Evolutionary conservation across 768 basidiomycete species (phyloP), one percentile per base, ranked within the genome.

Genomic region (Gloeostereum incarnatum): DNA sequence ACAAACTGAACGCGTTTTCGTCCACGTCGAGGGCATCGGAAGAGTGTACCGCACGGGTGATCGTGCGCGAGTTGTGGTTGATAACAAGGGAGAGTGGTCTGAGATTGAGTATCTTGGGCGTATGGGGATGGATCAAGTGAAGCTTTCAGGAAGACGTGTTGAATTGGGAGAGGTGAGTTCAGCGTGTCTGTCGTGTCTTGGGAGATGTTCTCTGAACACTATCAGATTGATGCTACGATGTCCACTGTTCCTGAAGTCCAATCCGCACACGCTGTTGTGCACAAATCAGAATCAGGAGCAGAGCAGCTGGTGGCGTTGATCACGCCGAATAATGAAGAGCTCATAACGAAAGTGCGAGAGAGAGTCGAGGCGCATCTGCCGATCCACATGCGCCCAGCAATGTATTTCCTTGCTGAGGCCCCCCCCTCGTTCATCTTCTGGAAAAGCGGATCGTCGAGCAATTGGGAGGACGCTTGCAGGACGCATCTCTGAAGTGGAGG

Each of bases 1-100:
- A 16, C 52, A 57, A 31, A 57, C 53, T 7, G 48, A 36, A 6
- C 24, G 31, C 11, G 48, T 45, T 1, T 59, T 59, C 45, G 40
- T 59, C 6, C 35, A 52, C 5, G 37, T 54, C 14, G 47, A 46
- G 2, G 52, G 55, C 1, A 40, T 40, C 17, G 57, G 57, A 35
- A 51, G 58, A 19, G 40, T 58, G 3, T 58, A 59, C 49, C 51
- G 48, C 40, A 58, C 56, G 3, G 57, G 58, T 3, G 58, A 58
- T n/a, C 44, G 57, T 22, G 56, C 52, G 1, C 23, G 56, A 24
- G 53, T 56, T 35, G 55, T 44, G 3, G 23, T 45, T 2, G 57
- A 58, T 31, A 53, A 55, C 14, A 45, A 54, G 13, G 14, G 34
- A 14, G 19, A 33, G 7, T 40, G 39, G 39, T 10, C 29, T 4